Evolutionary conservation across 106 monocot species (phyloP), one percentile per base, ranked within the genome.

Genomic region (Chionographis japonica): DNA sequence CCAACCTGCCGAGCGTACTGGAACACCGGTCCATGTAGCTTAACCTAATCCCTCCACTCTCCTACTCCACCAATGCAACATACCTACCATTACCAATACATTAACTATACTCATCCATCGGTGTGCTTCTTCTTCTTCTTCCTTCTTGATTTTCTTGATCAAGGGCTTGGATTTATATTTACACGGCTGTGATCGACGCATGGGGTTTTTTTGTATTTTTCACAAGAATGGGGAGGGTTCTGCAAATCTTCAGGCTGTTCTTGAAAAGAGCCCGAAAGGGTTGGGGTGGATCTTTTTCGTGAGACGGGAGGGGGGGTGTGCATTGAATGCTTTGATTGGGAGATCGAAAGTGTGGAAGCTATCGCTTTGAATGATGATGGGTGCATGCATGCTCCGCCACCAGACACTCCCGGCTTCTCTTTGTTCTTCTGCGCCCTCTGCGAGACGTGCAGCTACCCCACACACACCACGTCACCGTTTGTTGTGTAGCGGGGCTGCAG

Each of bases 1-100:
- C 68, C 50, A 72, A 43, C 60, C 43, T 84, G 15, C 61, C 84
- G 7, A 80, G 60, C 35, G 70, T 76, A 60, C 59, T 50, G 36
- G 50, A 60, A 41, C 70, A 58, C 37, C 42, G 57, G 58, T 70
- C 70, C 20, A 8, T 60, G 49, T 70, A 50, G 49, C 35, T 50
- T 8, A 52, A 52, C 1, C 10, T 50, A 20, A 12, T 42, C 27
- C 38, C 27, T 27, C 27, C 27, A 27, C 27, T 27, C 27, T 0
- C 27, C 1, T 27, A 27, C 27, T 27, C 27, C 27, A 27, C 27
- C 0, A 27, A 27, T 27, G 27, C 27, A 27, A 27, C 27, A 27
- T 27, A 27, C 27, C 27, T 27, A 27, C 27, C 27, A 27, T 27
- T 27, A 27, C 27, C 27, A 27, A 41, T 62, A 41, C 40, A 62